Percentiles rank a stretch among this genome's conserved stretches.
These are phyloP conservation scores for Daldinia grandis DNA, from an alignment of 495 filamentous ascomycete species.

Conservation along the genomic window DNA sequence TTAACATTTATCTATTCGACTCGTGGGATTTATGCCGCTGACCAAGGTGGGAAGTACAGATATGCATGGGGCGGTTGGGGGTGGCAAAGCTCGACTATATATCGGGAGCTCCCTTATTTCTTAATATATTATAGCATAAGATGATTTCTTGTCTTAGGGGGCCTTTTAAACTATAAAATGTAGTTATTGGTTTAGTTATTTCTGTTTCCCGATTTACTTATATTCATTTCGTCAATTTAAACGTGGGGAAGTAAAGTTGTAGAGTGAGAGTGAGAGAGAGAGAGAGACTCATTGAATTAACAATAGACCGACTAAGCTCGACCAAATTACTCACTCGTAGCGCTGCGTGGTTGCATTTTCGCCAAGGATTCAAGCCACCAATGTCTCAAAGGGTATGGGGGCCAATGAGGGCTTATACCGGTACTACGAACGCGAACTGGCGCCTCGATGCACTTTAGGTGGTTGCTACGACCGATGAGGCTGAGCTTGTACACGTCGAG, in stretches of 20 bases:
- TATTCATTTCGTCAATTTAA: not conserved
- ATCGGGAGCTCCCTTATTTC: not conserved
- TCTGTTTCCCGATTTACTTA: not conserved
- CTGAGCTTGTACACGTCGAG: not conserved
- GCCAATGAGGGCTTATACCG: not conserved
- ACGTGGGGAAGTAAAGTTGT: not conserved
- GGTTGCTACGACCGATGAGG: not conserved
- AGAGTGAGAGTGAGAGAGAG: not conserved
- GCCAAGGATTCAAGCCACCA: not conserved
- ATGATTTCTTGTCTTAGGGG: not conserved
- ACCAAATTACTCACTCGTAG: not conserved
- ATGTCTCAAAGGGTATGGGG: not conserved
- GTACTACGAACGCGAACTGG: not conserved
- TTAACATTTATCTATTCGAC: not conserved
- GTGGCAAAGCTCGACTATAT: not conserved
- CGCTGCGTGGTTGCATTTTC: not conserved
- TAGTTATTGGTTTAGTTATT: not conserved
- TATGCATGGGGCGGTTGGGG: not conserved
- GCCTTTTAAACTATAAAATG: not conserved
- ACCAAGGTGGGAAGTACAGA: not conserved
- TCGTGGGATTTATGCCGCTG: not conserved
- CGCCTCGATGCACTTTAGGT: not conserved
- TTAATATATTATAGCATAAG: not conserved
- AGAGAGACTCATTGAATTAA: too few relatives aligned
- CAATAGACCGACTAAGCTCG: not conserved